Evolutionary conservation across 805 yeast species (phyloP).

Genomic region (Yamadazyma philogaea): DNA sequence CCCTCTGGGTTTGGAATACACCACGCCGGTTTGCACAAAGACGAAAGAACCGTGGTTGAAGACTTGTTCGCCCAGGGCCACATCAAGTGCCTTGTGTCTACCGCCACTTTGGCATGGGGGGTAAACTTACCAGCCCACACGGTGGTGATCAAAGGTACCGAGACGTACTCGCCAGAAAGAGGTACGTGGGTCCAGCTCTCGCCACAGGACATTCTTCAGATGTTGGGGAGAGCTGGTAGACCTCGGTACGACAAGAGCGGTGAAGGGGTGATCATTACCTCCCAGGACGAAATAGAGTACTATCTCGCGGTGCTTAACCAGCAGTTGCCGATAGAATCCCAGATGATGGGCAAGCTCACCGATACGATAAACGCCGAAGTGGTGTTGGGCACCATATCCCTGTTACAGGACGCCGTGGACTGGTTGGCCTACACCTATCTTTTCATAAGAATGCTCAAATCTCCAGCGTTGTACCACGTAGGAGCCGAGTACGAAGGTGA

Average conservation of each 20-base stretch:
- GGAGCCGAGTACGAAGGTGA: conserved; percentile 63
- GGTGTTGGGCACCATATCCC: conserved; percentile 62
- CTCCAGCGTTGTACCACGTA: conserved; percentile 74
- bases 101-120: conserved; percentile 97
- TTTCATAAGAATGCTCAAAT: conserved; percentile 69
- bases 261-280: conserved; percentile 89
- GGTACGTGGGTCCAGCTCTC: conserved; percentile 90
- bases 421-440: conserved; percentile 84
- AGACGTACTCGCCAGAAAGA: conserved; percentile 84
- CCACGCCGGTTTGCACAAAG: conserved; percentile 81
- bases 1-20: conserved; percentile 82
- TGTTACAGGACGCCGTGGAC: conserved; percentile 61
- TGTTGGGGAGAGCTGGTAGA: conserved; percentile 98
- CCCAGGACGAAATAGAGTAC: conserved; percentile 81
- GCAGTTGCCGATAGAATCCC: conserved; percentile 90
- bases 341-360: conserved; percentile 63
- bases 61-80: conserved; percentile 87
- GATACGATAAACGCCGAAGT: conserved; percentile 87
- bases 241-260: conserved; percentile 92
- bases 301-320: conserved; percentile 88
- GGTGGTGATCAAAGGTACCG: conserved; percentile 90
- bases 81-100: conserved; percentile 77
- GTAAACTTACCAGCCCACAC: conserved; percentile 94
- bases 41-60: conserved; percentile 75
- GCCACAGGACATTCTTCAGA: conserved; percentile 91